Conservation (phyloP, 2,329 filamentous ascomycete species). For the Coleophoma crateriformis region DNA sequence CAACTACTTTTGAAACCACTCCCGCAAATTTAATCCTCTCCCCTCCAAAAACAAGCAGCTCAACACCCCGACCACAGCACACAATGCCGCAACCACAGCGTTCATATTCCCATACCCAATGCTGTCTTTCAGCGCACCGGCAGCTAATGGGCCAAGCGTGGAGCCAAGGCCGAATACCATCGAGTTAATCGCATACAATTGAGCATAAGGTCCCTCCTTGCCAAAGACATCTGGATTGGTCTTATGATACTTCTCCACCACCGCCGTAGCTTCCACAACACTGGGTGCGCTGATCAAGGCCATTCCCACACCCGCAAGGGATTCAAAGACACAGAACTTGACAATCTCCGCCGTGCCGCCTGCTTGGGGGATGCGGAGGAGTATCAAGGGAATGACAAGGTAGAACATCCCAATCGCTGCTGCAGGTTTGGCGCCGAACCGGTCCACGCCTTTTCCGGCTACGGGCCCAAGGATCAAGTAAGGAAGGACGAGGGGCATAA, state of each 20-base stretch:
- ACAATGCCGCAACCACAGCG: slow-evolving; percentile 17
- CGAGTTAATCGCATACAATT: slow-evolving; percentile 60
- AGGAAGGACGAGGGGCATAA: slow-evolving; percentile 31
- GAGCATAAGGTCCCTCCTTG: slow-evolving; percentile 52
- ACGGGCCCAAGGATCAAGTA: slow-evolving; percentile 29
- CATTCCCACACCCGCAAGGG: slow-evolving; percentile 43
- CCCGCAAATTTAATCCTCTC: background rate
- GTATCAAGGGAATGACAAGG: slow-evolving; percentile 19
- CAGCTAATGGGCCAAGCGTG: slow-evolving; percentile 52
- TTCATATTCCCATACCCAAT: slow-evolving; percentile 54
- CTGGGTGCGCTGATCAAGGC: slow-evolving; percentile 46
- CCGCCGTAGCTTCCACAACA: slow-evolving; percentile 50
- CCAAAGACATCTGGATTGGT: slow-evolving; percentile 51
- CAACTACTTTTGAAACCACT: no score
- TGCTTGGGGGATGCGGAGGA: slow-evolving; percentile 35
- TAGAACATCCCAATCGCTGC: slow-evolving; percentile 25
- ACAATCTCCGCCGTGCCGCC: slow-evolving; percentile 34
- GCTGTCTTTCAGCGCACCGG: slow-evolving; percentile 42
- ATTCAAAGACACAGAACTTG: slow-evolving; percentile 39
- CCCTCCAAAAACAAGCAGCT: slow-evolving; percentile 17
- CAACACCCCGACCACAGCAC: slow-evolving; percentile 11
- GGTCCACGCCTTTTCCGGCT: slow-evolving; percentile 31
- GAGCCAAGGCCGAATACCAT: slow-evolving; percentile 56
- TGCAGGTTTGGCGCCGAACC: slow-evolving; percentile 27
- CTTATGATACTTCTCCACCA: slow-evolving; percentile 49